Percentiles rank a stretch among this genome's conserved stretches.
Evolutionary conservation across 768 basidiomycete genomes (phyloP).

Genomic region (Agaricus blazei): DNA sequence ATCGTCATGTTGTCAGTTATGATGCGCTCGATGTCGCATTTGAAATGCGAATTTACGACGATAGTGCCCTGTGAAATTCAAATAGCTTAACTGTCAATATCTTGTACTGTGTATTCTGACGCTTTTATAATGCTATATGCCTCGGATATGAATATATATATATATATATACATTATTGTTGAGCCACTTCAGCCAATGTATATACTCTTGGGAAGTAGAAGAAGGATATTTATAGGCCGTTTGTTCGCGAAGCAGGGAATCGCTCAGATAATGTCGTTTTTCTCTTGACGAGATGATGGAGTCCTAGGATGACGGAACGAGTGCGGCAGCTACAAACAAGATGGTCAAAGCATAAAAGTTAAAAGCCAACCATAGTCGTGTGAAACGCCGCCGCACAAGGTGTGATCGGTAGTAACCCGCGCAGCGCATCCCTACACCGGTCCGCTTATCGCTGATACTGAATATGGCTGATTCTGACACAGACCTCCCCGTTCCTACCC

Average conservation of each 20-base stretch:
- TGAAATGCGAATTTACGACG: constrained; percentile 6
- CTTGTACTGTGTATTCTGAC: constrained; percentile 21
- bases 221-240: no score
- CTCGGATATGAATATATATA: not conserved
- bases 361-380: no score
- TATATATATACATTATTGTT: not conserved
- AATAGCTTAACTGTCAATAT: constrained; percentile 8
- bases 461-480: constrained; percentile 20
- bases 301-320: no score
- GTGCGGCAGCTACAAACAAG: no score
- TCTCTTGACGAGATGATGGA: no score
- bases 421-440: no score
- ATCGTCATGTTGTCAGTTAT: constrained; percentile 7
- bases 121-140: constrained; percentile 3
- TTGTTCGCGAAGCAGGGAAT: no score
- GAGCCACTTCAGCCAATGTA: not conserved
- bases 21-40: not conserved
- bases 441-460: not conserved
- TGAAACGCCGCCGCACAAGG: no score
- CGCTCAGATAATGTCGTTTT: no score
- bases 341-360: no score
- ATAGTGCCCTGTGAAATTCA: constrained; percentile 13
- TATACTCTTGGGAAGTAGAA: no score
- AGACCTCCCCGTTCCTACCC: constrained; percentile 22
- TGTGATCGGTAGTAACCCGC: not conserved